A percentile compares a stretch with the other conserved stretches of the same genome.
phyloP scores from a whole-genome alignment of 768 basidiomycete species.

The Tulasnella sp. region DNA sequence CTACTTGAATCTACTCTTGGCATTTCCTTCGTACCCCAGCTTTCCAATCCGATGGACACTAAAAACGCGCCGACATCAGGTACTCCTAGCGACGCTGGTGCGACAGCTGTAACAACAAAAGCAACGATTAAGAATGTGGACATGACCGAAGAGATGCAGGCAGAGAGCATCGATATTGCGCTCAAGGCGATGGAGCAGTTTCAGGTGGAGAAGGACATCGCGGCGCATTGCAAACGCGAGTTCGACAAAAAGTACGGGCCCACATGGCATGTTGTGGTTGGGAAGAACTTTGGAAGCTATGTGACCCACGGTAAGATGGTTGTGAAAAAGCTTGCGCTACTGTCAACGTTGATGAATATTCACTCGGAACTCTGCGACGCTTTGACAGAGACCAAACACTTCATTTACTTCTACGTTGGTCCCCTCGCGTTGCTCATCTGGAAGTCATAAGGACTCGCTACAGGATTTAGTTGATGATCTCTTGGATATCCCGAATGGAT shows the following conservation, averaged over 20 bases:
- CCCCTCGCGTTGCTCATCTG: constrained; percentile 87
- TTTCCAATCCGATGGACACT: too few relatives aligned
- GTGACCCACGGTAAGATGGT: constrained; percentile 80
- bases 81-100: too few relatives aligned
- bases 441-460: constrained; percentile 52
- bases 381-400: constrained; percentile 83
- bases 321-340: neutral
- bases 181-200: constrained; percentile 77
- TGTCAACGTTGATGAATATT: neutral
- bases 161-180: constrained; percentile 83
- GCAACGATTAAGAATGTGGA: constrained; percentile 95
- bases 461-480: neutral
- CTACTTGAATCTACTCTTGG: too few relatives aligned
- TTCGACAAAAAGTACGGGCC: constrained; percentile 86
- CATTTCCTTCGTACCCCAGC: too few relatives aligned
- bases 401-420: constrained; percentile 97
- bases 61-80: too few relatives aligned
- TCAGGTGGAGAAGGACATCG: constrained; percentile 96
- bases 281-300: constrained; percentile 98
- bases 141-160: constrained; percentile 95
- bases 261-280: constrained; percentile 98
- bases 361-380: too few relatives aligned
- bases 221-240: constrained; percentile 96
- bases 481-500: neutral
- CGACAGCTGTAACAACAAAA: constrained; percentile 30